Conservation (phyloP, 495 filamentous ascomycete species). For the Annulohypoxylon nitens region DNA sequence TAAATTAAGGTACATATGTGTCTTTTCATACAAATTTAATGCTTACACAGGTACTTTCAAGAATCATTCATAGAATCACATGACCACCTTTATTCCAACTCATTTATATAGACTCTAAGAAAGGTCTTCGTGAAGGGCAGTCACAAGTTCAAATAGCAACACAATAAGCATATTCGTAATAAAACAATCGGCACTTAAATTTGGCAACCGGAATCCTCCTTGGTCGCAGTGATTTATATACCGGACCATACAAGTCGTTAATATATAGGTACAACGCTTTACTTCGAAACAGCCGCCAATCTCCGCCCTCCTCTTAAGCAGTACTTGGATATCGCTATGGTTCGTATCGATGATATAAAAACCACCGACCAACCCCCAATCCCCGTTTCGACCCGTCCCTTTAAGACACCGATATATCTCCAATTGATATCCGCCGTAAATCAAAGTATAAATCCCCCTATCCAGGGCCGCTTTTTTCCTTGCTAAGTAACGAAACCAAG, state of each 20-base stretch:
- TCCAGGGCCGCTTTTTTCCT: conserved; percentile 12
- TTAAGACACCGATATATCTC: conserved; percentile 38
- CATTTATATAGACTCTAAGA: not conserved
- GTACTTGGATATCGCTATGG: conserved; percentile 19
- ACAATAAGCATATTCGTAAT: not conserved
- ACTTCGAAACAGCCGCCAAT: conserved; percentile 21
- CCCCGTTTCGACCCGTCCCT: conserved; percentile 13
- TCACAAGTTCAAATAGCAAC: not conserved
- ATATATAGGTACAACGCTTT: conserved; percentile 34
- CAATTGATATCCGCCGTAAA: conserved; percentile 41
- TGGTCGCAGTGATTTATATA: conserved; percentile 31
- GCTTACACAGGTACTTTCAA: not conserved
- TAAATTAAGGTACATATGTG: not conserved
- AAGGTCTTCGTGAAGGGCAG: not conserved
- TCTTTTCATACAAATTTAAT: not conserved
- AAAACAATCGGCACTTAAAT: conserved; percentile 32
- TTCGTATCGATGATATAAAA: conserved; percentile 15
- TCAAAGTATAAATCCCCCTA: conserved; percentile 33
- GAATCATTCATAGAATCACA: not conserved
- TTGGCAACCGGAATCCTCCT: conserved; percentile 26
- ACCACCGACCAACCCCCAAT: conserved; percentile 20
- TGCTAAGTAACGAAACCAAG: conserved; percentile 27
- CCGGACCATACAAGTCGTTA: conserved; percentile 41
- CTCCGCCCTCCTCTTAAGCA: conserved; percentile 22
- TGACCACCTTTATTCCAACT: not conserved